Percentiles rank a stretch among this genome's conserved stretches.
phyloP scores from a whole-genome alignment of 805 yeast genomes.

The Hanseniaspora opuntiae region DNA sequence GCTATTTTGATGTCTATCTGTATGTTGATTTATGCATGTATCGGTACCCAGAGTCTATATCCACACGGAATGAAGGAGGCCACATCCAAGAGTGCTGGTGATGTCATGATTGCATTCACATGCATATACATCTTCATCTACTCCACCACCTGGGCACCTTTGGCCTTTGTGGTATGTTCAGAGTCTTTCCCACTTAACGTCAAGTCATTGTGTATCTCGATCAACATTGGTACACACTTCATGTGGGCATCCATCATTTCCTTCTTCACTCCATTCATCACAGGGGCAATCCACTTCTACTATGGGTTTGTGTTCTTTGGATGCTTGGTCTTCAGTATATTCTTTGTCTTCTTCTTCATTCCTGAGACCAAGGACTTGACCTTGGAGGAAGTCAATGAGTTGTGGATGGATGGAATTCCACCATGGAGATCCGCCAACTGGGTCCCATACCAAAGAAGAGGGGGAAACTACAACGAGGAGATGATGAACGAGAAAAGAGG shows the following conservation, averaged over 20 bases:
- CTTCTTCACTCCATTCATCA: constrained; percentile 59
- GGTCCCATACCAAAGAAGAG: constrained; percentile 30
- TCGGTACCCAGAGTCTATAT: constrained; percentile 40
- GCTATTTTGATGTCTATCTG: constrained; percentile 36
- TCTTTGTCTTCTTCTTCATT: constrained; percentile 56
- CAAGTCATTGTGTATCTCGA: constrained; percentile 41
- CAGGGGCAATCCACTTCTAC: constrained; percentile 48
- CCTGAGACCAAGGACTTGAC: constrained; percentile 68
- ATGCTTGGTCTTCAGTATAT: constrained; percentile 38
- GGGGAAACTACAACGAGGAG: constrained; percentile 5
- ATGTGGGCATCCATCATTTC: constrained; percentile 56
- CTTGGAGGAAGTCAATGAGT: constrained; percentile 64
- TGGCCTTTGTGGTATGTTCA: constrained; percentile 48
- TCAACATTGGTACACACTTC: constrained; percentile 52
- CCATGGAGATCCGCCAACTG: constrained; percentile 36
- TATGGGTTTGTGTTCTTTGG: constrained; percentile 52
- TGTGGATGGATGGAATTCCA: constrained; percentile 30
- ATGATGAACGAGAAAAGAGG: constrained; percentile 10
- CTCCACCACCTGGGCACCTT: constrained; percentile 68
- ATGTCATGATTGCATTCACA: constrained; percentile 57
- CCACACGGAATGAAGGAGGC: constrained; percentile 30
- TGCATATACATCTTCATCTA: constrained; percentile 59
- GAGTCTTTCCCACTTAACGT: constrained; percentile 63
- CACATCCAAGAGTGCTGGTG: constrained; percentile 40
- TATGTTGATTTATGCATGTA: constrained; percentile 39